Percentiles rank a stretch among this genome's conserved stretches.
Conservation (phyloP, 805 yeast genomes). For the Starmerella scarabaei region DNA sequence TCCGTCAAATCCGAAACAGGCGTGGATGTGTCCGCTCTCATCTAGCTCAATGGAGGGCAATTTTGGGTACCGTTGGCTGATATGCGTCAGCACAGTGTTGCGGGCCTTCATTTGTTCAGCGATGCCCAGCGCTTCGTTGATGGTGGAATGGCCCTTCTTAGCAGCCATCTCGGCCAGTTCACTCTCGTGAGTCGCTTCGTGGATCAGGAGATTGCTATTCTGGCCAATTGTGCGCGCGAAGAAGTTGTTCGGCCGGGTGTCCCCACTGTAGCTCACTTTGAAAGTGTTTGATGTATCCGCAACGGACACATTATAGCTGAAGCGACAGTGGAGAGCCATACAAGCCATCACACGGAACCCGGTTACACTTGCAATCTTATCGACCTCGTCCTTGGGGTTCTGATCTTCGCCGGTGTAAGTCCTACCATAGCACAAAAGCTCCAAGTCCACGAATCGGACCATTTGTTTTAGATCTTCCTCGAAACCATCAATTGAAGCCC, state of each 20-base stretch:
- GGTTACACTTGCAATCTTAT: neutral
- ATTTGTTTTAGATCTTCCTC: constrained; percentile 28
- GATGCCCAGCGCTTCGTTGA: constrained; percentile 69
- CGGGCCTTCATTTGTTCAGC: constrained; percentile 59
- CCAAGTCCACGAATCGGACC: constrained; percentile 46
- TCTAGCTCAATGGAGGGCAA: constrained; percentile 28
- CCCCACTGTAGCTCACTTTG: constrained; percentile 84
- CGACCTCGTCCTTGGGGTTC: neutral
- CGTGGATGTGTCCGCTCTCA: constrained; percentile 24
- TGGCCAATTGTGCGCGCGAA: constrained; percentile 53
- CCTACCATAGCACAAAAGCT: constrained; percentile 37
- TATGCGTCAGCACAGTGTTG: constrained; percentile 71
- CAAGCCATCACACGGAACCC: constrained; percentile 34
- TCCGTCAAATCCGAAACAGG: constrained; percentile 48
- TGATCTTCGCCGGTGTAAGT: constrained; percentile 16
- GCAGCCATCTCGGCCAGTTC: constrained; percentile 64
- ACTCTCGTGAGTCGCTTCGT: constrained; percentile 87
- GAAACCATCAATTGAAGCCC: constrained; percentile 31
- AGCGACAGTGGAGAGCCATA: constrained; percentile 71
- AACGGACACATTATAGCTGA: constrained; percentile 61
- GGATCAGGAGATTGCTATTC: constrained; percentile 62
- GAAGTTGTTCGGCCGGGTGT: constrained; percentile 65
- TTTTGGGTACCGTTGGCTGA: constrained; percentile 76
- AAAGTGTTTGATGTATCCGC: constrained; percentile 31
- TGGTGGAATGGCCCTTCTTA: constrained; percentile 73